A percentile compares a stretch with the other conserved stretches of the same genome.
These are phyloP conservation scores for Ustilago vetiveriae DNA, from an alignment of 1,284 basidiomycete species.

Conservation along the genomic window DNA sequence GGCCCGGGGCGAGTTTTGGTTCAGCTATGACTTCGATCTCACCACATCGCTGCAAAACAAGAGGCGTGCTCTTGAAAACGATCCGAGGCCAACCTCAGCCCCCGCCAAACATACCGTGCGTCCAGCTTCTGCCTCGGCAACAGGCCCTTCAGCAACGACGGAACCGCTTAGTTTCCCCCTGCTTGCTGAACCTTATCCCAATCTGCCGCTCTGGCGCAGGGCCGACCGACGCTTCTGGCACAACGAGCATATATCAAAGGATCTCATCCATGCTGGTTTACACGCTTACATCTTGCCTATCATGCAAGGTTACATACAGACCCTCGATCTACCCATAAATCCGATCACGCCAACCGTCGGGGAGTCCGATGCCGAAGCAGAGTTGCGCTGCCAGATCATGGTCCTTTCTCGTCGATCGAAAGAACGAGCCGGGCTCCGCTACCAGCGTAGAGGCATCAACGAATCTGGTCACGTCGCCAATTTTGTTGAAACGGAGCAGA, in stretches of 20 bases:
- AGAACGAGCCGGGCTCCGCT: slow-evolving; percentile 94
- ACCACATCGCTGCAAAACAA: slow-evolving; percentile 70
- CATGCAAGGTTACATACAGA: slow-evolving; percentile 87
- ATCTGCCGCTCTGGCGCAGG: slow-evolving; percentile 81
- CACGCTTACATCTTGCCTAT: slow-evolving; percentile 84
- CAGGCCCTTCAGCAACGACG: neutral
- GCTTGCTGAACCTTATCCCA: slow-evolving; percentile 76
- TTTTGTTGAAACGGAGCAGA: slow-evolving; percentile 95
- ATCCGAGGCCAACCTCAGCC: neutral
- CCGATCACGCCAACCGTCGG: slow-evolving; percentile 36
- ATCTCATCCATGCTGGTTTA: slow-evolving; percentile 68
- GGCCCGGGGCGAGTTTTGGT: slow-evolving; percentile 60
- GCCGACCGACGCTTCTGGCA: slow-evolving; percentile 88
- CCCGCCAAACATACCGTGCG: neutral
- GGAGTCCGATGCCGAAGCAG: neutral
- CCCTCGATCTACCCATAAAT: too few species aligned
- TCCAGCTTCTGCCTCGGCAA: neutral
- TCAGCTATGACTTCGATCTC: slow-evolving; percentile 70
- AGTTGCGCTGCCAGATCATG: slow-evolving; percentile 72
- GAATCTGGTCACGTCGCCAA: slow-evolving; percentile 97
- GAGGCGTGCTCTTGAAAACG: slow-evolving; percentile 58
- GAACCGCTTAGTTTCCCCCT: slow-evolving; percentile 12
- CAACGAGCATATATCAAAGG: slow-evolving; percentile 82
- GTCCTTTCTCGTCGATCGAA: slow-evolving; percentile 83
- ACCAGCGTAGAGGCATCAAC: slow-evolving; percentile 95